Percentiles rank a stretch among this genome's conserved stretches.
Conservation (phyloP, 169 alveolate species). For the Eimeria zaria region DNA sequence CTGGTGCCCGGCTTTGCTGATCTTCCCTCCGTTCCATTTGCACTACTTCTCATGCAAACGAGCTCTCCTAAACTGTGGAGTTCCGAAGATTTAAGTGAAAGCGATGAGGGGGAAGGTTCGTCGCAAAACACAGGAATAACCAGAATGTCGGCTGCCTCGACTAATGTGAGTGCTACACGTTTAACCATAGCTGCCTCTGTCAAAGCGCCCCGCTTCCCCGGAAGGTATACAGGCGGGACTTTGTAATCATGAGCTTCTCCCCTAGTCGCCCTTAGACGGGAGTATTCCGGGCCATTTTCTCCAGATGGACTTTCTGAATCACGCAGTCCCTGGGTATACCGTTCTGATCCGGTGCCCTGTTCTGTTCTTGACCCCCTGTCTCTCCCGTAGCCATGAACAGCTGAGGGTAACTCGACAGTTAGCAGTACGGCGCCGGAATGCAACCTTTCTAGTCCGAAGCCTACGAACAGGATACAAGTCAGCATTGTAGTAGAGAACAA, state of each 20-base stretch:
- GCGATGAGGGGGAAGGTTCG: background rate
- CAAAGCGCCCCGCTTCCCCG: background rate
- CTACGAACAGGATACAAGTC: background rate
- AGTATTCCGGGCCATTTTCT: no score
- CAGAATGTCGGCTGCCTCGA: constrained; percentile 67
- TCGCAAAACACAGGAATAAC: background rate
- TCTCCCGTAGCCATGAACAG: background rate
- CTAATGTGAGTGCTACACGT: constrained; percentile 12
- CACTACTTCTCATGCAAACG: background rate
- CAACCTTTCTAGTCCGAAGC: constrained; percentile 46
- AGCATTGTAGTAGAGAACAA: background rate
- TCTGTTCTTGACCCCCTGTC: background rate
- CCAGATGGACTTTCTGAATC: background rate
- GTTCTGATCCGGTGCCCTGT: background rate
- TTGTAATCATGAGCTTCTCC: background rate
- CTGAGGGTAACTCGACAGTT: constrained; percentile 37
- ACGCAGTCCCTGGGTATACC: background rate
- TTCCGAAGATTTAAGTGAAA: background rate
- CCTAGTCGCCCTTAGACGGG: background rate
- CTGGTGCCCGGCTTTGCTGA: background rate
- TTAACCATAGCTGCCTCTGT: background rate
- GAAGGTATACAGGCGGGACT: background rate
- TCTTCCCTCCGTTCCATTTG: background rate
- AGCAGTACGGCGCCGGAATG: constrained; percentile 46
- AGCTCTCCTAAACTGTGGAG: constrained; percentile 14